Evolutionary conservation across 345 rosid species (phyloP).

Genomic region (Hirschfeldia incana): DNA sequence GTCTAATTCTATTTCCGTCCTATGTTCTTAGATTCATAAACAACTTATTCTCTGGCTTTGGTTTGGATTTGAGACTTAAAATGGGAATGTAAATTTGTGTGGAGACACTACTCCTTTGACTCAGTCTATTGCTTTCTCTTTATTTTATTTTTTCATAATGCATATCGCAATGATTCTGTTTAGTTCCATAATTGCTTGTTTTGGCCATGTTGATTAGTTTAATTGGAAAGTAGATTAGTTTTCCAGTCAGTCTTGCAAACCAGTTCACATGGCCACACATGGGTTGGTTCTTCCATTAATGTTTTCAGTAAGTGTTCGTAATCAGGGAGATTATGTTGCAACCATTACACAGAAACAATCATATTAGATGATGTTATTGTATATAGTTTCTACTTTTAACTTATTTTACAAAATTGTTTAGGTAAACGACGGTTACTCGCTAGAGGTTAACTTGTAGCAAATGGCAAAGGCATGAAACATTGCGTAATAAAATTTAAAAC

Average conservation of each 20-base stretch:
- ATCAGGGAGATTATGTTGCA: not conserved
- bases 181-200: not conserved
- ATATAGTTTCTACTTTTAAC: not conserved
- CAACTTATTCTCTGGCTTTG: not conserved
- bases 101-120: not conserved
- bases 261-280: slow-evolving; percentile 24
- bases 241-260: not conserved
- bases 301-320: not conserved
- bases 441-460: not conserved
- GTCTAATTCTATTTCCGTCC: not conserved
- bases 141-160: not conserved
- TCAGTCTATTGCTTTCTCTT: not conserved
- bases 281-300: slow-evolving; percentile 10
- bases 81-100: slow-evolving; percentile 37
- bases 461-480: not conserved
- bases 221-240: not conserved
- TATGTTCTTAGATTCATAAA: slow-evolving; percentile 18
- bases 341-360: not conserved
- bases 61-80: slow-evolving; percentile 25
- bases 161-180: not conserved
- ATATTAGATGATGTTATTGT: not conserved
- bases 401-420: not conserved
- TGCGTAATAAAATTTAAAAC: not conserved
- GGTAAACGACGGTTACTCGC: not conserved
- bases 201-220: not conserved